Conservation (phyloP, 23 red algal species). For the Chondrus crispus region DNA sequence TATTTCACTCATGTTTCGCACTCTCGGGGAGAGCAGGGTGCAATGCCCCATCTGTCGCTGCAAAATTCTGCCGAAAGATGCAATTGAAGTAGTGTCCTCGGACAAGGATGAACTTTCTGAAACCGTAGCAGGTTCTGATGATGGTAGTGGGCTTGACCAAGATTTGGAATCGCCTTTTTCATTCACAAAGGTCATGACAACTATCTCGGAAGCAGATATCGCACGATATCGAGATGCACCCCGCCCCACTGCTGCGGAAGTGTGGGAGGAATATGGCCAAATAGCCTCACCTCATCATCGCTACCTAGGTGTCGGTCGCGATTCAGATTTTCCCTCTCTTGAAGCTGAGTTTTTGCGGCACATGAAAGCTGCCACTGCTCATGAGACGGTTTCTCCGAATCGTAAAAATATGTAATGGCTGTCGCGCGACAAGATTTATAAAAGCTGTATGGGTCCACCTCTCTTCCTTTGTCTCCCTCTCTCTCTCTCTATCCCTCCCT, state of each 20-base stretch:
- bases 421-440: no score
- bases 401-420: no score
- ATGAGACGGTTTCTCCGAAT: constrained; percentile 11
- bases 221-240: background rate
- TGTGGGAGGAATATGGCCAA: constrained; percentile 24
- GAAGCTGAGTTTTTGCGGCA: constrained; percentile 44
- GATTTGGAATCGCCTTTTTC: background rate
- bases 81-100: background rate
- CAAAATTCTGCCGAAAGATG: constrained; percentile 6
- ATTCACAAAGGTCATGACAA: background rate
- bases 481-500: no score
- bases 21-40: background rate
- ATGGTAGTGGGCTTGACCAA: no score
- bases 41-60: constrained; percentile 49
- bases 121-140: background rate
- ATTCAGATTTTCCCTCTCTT: constrained; percentile 18
- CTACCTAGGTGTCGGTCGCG: background rate
- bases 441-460: no score
- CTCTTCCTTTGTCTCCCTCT: no score
- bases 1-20: constrained; percentile 38
- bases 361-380: background rate
- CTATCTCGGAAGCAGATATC: background rate
- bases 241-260: constrained; percentile 28
- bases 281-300: constrained; percentile 16
- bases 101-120: background rate